Percentiles rank a stretch among this genome's conserved stretches.
Conservation (phyloP, 768 basidiomycete species). For the Clathrus columnatus region DNA sequence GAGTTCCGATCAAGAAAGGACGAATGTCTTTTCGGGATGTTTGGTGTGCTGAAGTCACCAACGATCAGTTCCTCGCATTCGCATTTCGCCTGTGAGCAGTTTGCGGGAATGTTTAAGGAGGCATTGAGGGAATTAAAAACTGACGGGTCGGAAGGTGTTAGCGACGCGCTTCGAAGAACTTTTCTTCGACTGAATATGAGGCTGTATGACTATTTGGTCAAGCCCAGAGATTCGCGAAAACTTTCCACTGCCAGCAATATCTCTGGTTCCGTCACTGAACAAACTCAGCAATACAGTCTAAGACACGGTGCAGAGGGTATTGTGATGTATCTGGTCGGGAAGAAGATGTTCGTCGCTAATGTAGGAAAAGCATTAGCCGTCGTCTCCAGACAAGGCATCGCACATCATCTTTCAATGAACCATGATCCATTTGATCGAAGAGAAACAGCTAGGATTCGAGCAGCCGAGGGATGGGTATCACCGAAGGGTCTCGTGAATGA, state of each 20-base stretch:
- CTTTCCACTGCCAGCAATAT: constrained; percentile 56
- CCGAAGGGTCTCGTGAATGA: constrained; percentile 87
- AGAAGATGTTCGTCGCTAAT: constrained; percentile 83
- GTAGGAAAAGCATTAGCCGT: constrained; percentile 85
- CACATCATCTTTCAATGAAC: constrained; percentile 61
- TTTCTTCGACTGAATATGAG: constrained; percentile 83
- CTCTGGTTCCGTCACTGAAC: constrained; percentile 25
- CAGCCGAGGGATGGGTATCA: constrained; percentile 91
- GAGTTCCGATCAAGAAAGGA: constrained; percentile 68
- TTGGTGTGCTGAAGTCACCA: constrained; percentile 54
- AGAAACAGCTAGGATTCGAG: constrained; percentile 82
- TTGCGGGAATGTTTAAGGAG: constrained; percentile 49
- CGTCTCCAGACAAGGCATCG: constrained; percentile 66
- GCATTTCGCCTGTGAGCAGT: constrained; percentile 79
- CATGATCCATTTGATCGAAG: constrained; percentile 86
- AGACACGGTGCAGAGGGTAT: constrained; percentile 76
- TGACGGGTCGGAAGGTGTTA: constrained; percentile 41
- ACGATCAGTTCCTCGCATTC: constrained; percentile 57
- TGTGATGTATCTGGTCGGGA: constrained; percentile 74
- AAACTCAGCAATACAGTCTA: constrained; percentile 36
- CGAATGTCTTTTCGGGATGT: constrained; percentile 94
- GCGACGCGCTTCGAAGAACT: constrained; percentile 75
- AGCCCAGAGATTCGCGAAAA: constrained; percentile 42
- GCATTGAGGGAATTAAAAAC: constrained; percentile 47
- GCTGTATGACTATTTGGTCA: constrained; percentile 56